Evolutionary conservation across 2,329 filamentous ascomycete genomes (phyloP).

Genomic region (Periglandula ipomoeae): DNA sequence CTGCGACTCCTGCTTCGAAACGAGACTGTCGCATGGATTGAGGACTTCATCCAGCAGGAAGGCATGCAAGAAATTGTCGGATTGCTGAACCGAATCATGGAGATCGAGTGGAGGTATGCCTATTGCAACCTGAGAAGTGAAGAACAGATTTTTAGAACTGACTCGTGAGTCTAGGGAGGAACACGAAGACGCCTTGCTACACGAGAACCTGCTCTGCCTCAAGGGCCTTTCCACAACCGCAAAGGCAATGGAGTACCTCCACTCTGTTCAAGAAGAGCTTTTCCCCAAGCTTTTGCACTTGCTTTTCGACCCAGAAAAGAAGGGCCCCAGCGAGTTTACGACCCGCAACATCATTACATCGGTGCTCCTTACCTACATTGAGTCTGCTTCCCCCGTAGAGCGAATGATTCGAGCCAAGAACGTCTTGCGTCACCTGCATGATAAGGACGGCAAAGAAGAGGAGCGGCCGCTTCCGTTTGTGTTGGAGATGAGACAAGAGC

Average conservation of each 20-base stretch:
- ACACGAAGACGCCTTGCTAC: slow-evolving; percentile 85
- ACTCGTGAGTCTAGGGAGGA: slow-evolving; percentile 57
- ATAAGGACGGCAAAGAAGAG: slow-evolving; percentile 67
- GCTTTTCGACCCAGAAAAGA: slow-evolving; percentile 96
- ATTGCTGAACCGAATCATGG: slow-evolving; percentile 83
- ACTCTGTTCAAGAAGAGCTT: slow-evolving; percentile 67
- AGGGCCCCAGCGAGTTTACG: slow-evolving; percentile 92
- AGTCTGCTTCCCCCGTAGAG: slow-evolving; percentile 52
- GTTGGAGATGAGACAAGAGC: slow-evolving; percentile 74
- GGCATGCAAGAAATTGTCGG: slow-evolving; percentile 89
- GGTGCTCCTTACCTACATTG: slow-evolving; percentile 80
- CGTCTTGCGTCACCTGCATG: slow-evolving; percentile 72
- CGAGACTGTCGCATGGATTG: slow-evolving; percentile 92
- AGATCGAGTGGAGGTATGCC: slow-evolving; percentile 80
- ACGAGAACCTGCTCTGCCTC: slow-evolving; percentile 85
- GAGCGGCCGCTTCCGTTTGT: slow-evolving; percentile 77
- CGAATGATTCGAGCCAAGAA: slow-evolving; percentile 59
- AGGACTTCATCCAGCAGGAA: slow-evolving; percentile 78
- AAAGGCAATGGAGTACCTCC: slow-evolving; percentile 71
- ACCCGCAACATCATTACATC: slow-evolving; percentile 86
- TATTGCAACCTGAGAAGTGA: neutral
- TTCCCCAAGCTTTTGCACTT: slow-evolving; percentile 81
- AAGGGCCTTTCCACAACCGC: slow-evolving; percentile 93
- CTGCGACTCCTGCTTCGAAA: slow-evolving; percentile 81
- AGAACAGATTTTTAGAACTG: slow-evolving; percentile 4